Conservation (phyloP, 1,284 basidiomycete genomes). For the Polyporus tsugae region DNA sequence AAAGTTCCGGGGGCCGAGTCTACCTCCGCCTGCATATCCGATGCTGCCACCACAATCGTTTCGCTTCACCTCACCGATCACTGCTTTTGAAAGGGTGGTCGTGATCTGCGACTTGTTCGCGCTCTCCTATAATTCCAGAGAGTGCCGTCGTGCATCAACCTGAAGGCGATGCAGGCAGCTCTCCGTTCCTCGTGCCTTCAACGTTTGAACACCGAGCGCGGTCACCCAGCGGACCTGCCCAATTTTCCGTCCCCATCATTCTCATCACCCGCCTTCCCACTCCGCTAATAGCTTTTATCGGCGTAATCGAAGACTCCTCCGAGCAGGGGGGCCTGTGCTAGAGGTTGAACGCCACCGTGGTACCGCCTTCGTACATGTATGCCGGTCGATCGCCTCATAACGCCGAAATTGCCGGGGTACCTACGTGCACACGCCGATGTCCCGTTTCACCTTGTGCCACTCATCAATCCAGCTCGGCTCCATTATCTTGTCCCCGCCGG, state of each 20-base stretch:
- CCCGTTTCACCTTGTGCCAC: conserved; percentile 7
- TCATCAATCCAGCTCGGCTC: conserved; percentile 10
- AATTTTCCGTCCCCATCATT: background rate
- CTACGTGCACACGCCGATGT: background rate
- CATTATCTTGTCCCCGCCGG: conserved; percentile 2
- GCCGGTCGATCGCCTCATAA: background rate
- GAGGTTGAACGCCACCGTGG: background rate
- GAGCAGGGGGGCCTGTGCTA: background rate
- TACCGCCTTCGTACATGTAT: background rate
- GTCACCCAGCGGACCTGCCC: conserved; percentile 4
- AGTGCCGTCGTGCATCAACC: conserved; percentile 12
- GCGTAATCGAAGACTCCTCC: background rate
- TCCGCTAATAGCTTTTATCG: background rate
- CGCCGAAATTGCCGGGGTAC: background rate
- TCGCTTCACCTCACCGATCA: background rate
- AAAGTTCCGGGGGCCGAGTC: too few species aligned
- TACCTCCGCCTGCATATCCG: too few species aligned
- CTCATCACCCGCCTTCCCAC: background rate
- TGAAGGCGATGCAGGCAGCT: conserved; percentile 14
- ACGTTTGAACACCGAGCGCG: conserved; percentile 17
- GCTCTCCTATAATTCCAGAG: background rate
- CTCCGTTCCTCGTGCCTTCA: conserved; percentile 12
- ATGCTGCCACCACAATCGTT: background rate
- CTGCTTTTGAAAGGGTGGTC: background rate
- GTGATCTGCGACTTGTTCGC: background rate